phyloP scores from a whole-genome alignment of 371 early-diverging fungal genomes.

The Amoeboaphelidium occidentale region DNA sequence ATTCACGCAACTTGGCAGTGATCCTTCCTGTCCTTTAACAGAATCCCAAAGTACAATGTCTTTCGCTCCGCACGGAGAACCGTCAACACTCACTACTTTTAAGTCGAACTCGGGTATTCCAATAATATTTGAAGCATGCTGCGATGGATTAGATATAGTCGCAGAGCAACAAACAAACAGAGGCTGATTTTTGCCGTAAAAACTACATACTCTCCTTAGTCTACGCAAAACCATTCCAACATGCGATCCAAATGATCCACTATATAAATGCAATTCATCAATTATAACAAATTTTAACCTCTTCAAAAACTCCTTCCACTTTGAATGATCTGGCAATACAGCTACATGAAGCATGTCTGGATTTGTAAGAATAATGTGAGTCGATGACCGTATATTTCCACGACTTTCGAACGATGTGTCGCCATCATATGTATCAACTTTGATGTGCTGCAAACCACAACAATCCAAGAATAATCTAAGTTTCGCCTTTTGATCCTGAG shows the following conservation, averaged over 20 bases:
- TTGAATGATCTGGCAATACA: constrained; percentile 27
- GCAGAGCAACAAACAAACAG: constrained; percentile 42
- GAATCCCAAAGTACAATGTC: constrained; percentile 15
- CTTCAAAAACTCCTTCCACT: constrained; percentile 28
- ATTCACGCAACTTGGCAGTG: constrained; percentile 3
- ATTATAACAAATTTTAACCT: constrained; percentile 32
- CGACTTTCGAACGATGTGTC: constrained; percentile 17
- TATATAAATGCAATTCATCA: constrained; percentile 50
- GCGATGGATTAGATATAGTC: constrained; percentile 24
- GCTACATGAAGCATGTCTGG: constrained; percentile 54
- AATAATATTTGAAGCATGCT: not conserved
- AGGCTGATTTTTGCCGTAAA: constrained; percentile 17
- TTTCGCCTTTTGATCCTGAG: constrained; percentile 39
- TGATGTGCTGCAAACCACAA: constrained; percentile 9
- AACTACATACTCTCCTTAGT: constrained; percentile 25
- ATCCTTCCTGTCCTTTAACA: constrained; percentile 2
- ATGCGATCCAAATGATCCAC: constrained; percentile 38
- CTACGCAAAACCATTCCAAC: constrained; percentile 35
- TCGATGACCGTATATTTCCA: constrained; percentile 16
- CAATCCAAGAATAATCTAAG: constrained; percentile 10
- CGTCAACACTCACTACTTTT: constrained; percentile 5
- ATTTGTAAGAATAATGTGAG: constrained; percentile 42
- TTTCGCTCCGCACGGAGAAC: constrained; percentile 10
- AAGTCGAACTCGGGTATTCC: not conserved
- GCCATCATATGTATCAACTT: constrained; percentile 16